A percentile compares a stretch with the other conserved stretches of the same genome.
Conservation (phyloP, 2,329 filamentous ascomycete genomes). For the Coniochaeta prunicola region DNA sequence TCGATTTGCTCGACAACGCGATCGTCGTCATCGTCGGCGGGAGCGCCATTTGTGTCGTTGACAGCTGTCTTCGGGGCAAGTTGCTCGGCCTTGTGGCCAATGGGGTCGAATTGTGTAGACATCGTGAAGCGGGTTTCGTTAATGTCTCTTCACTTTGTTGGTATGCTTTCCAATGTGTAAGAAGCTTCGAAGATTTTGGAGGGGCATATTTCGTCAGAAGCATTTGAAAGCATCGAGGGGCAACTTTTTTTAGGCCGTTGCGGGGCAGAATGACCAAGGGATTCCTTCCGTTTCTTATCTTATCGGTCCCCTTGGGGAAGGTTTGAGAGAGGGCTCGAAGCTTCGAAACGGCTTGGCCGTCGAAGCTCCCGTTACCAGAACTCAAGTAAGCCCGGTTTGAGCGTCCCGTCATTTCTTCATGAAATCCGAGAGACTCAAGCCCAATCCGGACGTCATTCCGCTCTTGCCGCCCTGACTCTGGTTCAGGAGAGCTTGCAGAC, state of each 20-base stretch:
- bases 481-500: slow-evolving; percentile 57
- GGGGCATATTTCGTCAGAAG: slow-evolving; percentile 17
- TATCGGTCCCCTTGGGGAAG: neutral
- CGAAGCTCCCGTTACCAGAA: neutral
- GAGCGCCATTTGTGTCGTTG: slow-evolving; percentile 23
- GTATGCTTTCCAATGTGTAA: neutral
- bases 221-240: slow-evolving; percentile 1
- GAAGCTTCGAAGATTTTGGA: slow-evolving; percentile 23
- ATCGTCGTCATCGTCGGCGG: slow-evolving; percentile 36
- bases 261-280: neutral
- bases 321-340: slow-evolving; percentile 1
- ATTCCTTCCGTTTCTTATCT: neutral
- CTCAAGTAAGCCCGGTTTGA: neutral
- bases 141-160: slow-evolving; percentile 14
- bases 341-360: neutral
- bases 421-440: slow-evolving; percentile 49
- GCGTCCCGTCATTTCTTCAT: slow-evolving; percentile 32
- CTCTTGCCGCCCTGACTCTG: slow-evolving; percentile 35
- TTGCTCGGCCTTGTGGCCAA: slow-evolving; percentile 53
- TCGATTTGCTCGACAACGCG: slow-evolving; percentile 62
- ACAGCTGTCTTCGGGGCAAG: slow-evolving; percentile 30
- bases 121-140: slow-evolving; percentile 21
- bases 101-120: slow-evolving; percentile 53
- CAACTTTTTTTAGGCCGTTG: neutral
- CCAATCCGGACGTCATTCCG: slow-evolving; percentile 24